A percentile compares a stretch with the other conserved stretches of the same genome.
phyloP scores from a whole-genome alignment of 169 alveolate genomes.

The Sarcocystis neurona region DNA sequence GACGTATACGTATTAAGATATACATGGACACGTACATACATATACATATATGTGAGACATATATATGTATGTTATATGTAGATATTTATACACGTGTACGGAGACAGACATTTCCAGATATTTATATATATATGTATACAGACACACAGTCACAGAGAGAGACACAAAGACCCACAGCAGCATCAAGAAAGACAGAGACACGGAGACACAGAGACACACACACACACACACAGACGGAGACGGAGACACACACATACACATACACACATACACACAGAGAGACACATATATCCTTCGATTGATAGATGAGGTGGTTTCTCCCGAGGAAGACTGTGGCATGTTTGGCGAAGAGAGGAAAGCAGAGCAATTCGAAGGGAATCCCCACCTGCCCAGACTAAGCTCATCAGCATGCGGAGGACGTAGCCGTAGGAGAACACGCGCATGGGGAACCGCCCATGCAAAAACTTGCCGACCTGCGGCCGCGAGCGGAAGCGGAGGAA shows the following conservation, averaged over 20 bases:
- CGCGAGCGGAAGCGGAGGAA: background rate
- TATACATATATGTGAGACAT: too few species aligned
- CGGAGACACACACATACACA: background rate
- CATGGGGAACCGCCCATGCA: constrained; percentile 17
- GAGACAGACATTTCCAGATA: background rate
- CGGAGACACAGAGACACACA: background rate
- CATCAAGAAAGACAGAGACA: background rate
- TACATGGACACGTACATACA: too few species aligned
- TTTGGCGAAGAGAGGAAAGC: too few species aligned
- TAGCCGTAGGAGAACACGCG: constrained; percentile 29
- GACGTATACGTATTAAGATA: too few species aligned
- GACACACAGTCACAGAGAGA: background rate
- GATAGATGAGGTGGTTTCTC: too few species aligned
- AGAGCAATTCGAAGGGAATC: too few species aligned
- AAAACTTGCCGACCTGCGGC: constrained; percentile 6
- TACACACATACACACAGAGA: background rate
- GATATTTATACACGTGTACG: too few species aligned
- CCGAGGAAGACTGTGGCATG: too few species aligned
- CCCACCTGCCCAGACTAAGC: constrained; percentile 48
- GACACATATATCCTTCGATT: background rate
- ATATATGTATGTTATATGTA: too few species aligned
- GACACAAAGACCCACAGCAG: background rate
- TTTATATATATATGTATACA: background rate
- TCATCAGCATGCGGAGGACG: constrained; percentile 32
- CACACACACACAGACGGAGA: constrained; percentile 13